phyloP scores from a whole-genome alignment of 2,329 filamentous ascomycete species.

The Alternaria hordeiaustralica region DNA sequence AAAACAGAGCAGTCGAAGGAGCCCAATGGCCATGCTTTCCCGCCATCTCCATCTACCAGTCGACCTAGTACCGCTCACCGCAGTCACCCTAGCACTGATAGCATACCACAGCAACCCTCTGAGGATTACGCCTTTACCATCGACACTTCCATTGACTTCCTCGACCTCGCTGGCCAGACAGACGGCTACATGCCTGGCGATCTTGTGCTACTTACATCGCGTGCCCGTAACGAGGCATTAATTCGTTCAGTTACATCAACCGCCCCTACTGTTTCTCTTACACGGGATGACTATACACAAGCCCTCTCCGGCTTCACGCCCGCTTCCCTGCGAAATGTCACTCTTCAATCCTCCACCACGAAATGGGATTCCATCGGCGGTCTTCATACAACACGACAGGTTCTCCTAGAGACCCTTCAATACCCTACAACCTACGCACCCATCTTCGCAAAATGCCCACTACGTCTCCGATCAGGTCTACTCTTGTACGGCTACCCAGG shows the following conservation, averaged over 20 bases:
- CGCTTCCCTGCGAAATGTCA: constrained; percentile 91
- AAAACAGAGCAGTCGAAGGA: constrained; percentile 31
- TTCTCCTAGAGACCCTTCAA: constrained; percentile 91
- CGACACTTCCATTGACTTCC: constrained; percentile 80
- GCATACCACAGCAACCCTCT: constrained; percentile 40
- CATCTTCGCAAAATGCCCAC: constrained; percentile 93
- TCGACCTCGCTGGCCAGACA: constrained; percentile 90
- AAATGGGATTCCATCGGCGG: constrained; percentile 94
- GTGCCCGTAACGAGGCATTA: constrained; percentile 89
- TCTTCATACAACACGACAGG: constrained; percentile 81
- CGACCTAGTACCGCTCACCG: constrained; percentile 52
- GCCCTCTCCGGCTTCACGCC: constrained; percentile 94
- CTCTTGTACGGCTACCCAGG: constrained; percentile 94
- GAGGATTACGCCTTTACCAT: constrained; percentile 68
- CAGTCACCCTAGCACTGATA: constrained; percentile 49
- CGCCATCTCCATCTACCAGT: constrained; percentile 57
- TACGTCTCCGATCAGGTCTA: constrained; percentile 91
- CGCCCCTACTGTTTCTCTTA: constrained; percentile 64
- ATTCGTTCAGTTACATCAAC: constrained; percentile 74
- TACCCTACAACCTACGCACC: constrained; percentile 98
- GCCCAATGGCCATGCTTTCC: constrained; percentile 41
- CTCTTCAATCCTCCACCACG: constrained; percentile 88
- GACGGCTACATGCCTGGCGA: constrained; percentile 99
- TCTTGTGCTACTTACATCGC: constrained; percentile 80
- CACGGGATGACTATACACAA: constrained; percentile 77